phyloP scores from a whole-genome alignment of 306 rosid genomes.

The Lathyrus sativus region DNA sequence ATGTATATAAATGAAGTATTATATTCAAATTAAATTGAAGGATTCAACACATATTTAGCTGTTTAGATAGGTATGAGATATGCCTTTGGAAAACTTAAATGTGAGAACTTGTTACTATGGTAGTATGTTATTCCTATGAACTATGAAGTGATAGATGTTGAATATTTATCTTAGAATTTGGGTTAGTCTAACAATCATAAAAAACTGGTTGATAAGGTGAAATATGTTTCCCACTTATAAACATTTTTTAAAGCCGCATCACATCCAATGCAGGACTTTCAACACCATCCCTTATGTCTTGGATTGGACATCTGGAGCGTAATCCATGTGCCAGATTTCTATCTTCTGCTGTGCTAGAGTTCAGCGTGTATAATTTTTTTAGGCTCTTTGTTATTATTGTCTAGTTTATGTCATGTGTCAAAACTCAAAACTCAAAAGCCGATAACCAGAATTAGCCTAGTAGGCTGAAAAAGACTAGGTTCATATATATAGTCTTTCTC shows the following conservation, averaged over 20 bases:
- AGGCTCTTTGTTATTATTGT: not conserved
- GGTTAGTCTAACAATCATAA: not conserved
- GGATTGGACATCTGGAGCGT: not conserved
- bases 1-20: not conserved
- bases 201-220: not conserved
- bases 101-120: constrained; percentile 9
- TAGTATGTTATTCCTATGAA: not conserved
- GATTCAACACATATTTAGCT: constrained; percentile 21
- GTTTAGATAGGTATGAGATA: constrained; percentile 13
- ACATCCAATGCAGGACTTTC: not conserved
- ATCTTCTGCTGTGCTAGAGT: not conserved
- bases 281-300: not conserved
- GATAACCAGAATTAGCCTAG: constrained; percentile 10
- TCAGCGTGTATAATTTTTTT: not conserved
- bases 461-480: constrained; percentile 9
- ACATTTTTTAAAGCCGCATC: not conserved
- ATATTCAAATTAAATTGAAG: constrained; percentile 24
- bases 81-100: constrained; percentile 19
- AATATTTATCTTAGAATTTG: constrained; percentile 5
- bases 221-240: not conserved
- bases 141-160: constrained; percentile 2
- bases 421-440: not conserved
- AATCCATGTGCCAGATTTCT: not conserved
- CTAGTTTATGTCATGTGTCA: not conserved
- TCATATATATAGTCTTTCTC: not conserved